A percentile compares a stretch with the other conserved stretches of the same genome.
Conservation (phyloP, 495 filamentous ascomycete species). For the Jackrogersella minutella region DNA sequence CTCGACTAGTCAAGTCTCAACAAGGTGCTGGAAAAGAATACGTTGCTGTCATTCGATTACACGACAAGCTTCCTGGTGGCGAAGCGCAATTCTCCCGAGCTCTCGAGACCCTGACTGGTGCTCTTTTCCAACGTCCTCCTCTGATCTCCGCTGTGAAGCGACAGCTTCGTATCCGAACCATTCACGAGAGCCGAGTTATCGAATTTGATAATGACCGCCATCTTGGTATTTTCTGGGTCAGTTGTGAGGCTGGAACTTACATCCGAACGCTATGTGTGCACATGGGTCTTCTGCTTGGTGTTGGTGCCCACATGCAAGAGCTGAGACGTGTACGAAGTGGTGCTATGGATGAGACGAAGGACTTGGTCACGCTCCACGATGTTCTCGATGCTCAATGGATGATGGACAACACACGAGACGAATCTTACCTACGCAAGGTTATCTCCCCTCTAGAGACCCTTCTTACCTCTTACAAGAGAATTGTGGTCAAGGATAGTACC, state of each 20-base stretch:
- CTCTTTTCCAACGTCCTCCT: conserved; percentile 95
- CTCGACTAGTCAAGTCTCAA: conserved; percentile 96
- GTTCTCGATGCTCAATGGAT: conserved; percentile 94
- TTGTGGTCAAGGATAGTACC: conserved; percentile 93
- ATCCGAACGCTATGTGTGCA: conserved; percentile 98
- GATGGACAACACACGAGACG: conserved; percentile 89
- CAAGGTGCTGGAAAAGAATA: conserved; percentile 91
- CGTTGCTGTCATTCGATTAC: conserved; percentile 72
- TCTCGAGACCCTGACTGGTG: conserved; percentile 92
- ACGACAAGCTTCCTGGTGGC: conserved; percentile 90
- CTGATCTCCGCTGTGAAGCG: conserved; percentile 98
- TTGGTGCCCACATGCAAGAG: conserved; percentile 99
- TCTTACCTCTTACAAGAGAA: conserved; percentile 88
- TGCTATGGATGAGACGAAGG: conserved; percentile 88
- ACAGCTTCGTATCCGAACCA: conserved; percentile 95
- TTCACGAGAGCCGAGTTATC: conserved; percentile 91
- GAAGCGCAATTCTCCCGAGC: conserved; percentile 89
- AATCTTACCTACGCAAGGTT: conserved; percentile 84
- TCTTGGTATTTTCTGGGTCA: conserved; percentile 99
- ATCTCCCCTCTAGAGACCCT: conserved; percentile 91
- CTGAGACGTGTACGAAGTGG: conserved; percentile 91
- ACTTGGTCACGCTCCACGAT: conserved; percentile 93
- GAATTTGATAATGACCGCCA: conserved; percentile 98
- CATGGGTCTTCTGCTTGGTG: conserved; percentile 88
- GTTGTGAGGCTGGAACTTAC: conserved; percentile 97